Conservation (phyloP, 805 yeast genomes). For the Cyberlindnera euphorbiiphila region DNA sequence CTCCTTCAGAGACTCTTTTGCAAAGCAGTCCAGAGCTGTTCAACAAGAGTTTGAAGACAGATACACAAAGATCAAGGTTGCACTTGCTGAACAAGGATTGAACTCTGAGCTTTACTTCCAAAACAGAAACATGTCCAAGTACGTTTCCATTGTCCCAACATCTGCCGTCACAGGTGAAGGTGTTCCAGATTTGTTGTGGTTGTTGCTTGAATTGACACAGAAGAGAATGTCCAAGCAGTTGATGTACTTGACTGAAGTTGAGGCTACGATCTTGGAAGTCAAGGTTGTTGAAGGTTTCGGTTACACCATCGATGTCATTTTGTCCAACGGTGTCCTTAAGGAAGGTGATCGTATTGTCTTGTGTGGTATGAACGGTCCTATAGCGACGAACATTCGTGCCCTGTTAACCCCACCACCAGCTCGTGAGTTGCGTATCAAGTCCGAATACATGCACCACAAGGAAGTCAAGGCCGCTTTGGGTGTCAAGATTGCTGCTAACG, state of each 20-base stretch:
- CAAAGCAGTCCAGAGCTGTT: constrained; percentile 77
- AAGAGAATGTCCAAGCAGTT: constrained; percentile 98
- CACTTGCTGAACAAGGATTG: constrained; percentile 96
- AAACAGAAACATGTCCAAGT: constrained; percentile 88
- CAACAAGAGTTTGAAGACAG: constrained; percentile 91
- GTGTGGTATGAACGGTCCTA: constrained; percentile 98
- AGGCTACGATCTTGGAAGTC: constrained; percentile 95
- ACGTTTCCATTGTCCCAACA: constrained; percentile 95
- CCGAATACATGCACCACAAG: constrained; percentile 95
- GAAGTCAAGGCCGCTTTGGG: constrained; percentile 99
- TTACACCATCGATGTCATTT: constrained; percentile 95
- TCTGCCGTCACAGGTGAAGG: constrained; percentile 99
- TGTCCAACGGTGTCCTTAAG: constrained; percentile 91
- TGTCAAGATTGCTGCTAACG: constrained; percentile 97
- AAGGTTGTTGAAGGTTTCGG: constrained; percentile 98
- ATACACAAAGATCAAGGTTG: constrained; percentile 77
- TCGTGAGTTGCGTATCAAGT: constrained; percentile 91
- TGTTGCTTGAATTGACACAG: constrained; percentile 91
- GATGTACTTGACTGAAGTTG: constrained; percentile 90
- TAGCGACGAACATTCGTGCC: constrained; percentile 94
- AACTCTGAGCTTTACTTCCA: constrained; percentile 95
- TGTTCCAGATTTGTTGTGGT: constrained; percentile 97
- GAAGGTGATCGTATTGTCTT: constrained; percentile 95
- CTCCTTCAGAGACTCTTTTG: constrained; percentile 91
- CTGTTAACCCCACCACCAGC: constrained; percentile 96